These are phyloP conservation scores for Dothidotthia symphoricarpi DNA, from an alignment of 2,329 filamentous ascomycete species.

Conservation along the genomic window DNA sequence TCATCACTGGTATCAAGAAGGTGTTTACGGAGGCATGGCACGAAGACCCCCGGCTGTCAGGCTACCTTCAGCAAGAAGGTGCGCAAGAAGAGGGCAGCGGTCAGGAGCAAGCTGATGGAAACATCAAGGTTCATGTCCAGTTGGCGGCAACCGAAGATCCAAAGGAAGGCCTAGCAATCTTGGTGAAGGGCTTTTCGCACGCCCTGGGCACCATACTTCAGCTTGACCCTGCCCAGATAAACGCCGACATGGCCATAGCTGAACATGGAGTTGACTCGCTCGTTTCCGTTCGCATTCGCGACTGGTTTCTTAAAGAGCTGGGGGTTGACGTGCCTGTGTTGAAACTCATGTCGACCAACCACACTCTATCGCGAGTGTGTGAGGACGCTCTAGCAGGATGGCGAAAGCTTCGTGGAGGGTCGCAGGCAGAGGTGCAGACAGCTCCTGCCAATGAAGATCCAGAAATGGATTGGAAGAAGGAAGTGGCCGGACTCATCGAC, in stretches of 20 bases:
- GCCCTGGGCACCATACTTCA: conserved; percentile 5
- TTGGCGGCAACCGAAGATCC: conserved; percentile 2
- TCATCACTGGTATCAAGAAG: conserved; percentile 7
- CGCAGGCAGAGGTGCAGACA: conserved; percentile 2
- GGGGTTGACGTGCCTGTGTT: conserved; percentile 15
- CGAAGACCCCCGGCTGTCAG: conserved; percentile 5
- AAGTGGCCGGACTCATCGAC: conserved; percentile 4
- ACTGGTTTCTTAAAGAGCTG: conserved; percentile 18
- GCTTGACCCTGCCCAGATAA: conserved; percentile 1
- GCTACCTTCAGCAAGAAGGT: conserved; percentile 3
- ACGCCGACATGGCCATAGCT: neutral
- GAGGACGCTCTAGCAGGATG: conserved; percentile 8
- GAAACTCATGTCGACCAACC: too few species aligned
- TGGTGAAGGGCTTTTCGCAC: conserved; percentile 2
- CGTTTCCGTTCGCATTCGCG: conserved; percentile 13
- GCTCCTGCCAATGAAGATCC: conserved; percentile 2
- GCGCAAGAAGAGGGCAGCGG: conserved; percentile 3
- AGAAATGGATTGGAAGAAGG: conserved; percentile 7
- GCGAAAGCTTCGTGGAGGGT: conserved; percentile 6
- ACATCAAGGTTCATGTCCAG: conserved; percentile 4
- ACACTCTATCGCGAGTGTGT: conserved; percentile 5
- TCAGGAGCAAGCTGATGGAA: conserved; percentile 3
- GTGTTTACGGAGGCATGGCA: conserved; percentile 4
- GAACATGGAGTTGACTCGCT: conserved; percentile 19
- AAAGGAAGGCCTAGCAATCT: conserved; percentile 4